phyloP scores from a whole-genome alignment of 225 moss, liverwort and hornwort genomes.

The Marchantia paleacea region DNA sequence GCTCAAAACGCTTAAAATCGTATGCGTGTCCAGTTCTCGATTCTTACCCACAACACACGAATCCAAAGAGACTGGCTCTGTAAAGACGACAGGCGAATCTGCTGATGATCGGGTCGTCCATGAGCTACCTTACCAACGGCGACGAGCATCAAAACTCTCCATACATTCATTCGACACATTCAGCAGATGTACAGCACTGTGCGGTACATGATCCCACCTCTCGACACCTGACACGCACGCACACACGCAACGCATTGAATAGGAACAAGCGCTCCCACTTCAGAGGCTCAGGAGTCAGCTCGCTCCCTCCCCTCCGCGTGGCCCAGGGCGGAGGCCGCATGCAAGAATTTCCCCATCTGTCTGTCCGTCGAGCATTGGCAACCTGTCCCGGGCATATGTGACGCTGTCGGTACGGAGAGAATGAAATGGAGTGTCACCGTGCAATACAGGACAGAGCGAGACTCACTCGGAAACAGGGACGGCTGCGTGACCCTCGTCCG shows the following conservation, averaged over 20 bases:
- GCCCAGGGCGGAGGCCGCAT: background rate
- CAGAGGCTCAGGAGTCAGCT: background rate
- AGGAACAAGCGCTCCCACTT: background rate
- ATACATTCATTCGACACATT: background rate
- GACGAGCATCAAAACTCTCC: background rate
- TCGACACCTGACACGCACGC: background rate
- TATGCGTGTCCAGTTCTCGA: background rate
- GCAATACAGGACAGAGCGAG: background rate
- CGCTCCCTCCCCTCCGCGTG: background rate
- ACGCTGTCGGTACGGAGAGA: background rate
- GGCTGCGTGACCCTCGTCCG: background rate
- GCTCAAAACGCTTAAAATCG: background rate
- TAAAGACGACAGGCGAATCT: background rate
- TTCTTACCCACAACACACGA: background rate
- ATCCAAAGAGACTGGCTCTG: background rate
- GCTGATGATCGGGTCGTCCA: background rate
- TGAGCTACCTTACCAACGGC: background rate
- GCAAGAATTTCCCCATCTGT: background rate
- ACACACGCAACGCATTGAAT: background rate
- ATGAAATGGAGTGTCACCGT: background rate
- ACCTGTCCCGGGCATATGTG: background rate
- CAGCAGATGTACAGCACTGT: background rate
- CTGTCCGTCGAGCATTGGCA: background rate
- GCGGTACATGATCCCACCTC: background rate
- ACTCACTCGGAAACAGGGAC: too few species aligned